Base-by-base conservation (phyloP, 352 stramenopile genomes). In the Paralagenidium karlingii region DNA sequence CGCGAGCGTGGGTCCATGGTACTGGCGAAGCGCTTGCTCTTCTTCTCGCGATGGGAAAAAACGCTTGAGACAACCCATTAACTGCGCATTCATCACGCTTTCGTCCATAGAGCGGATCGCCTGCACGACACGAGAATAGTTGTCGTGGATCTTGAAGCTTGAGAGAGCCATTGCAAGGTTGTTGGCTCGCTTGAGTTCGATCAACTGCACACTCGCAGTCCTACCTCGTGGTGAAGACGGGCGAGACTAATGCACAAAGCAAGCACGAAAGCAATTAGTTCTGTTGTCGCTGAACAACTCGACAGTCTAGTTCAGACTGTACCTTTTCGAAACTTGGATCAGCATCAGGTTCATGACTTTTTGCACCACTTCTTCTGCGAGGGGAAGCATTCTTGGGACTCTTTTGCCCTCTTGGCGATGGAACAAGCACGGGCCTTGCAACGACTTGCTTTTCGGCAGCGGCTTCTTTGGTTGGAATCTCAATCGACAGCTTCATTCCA, bases 141-240 rank as follows among this genome's bases (percentile, higher is more conserved):
- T 55, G 19, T 78, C 58, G 39, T 74, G 53, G 27, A 89, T 74
- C 42, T 85, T 85, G 63, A 86, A 89, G 26, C 63, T 85, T 7
- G 71, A 56, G 8, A 89, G 51, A 19, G 73, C 69, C 24, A 86
- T 57, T 8, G 75, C 64, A 1, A 89, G 40, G 40, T 89, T 89
- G 36, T 89, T 89, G 2, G 71, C 73, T 16, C 73, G 76, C 32
- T 89, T 89, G 20, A 79, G 37, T 8, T 89, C 76, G 21, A 89
- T 68, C 19, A 89, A 40, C 26, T 84, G 74, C 32, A 86, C 63
- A 28, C 66, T 83, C 49, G 79, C 83, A 21, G 65, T 74, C 19
- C 78, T 78, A 12, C 76, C 69, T 13, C 75, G 65, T 19, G 73
- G 71, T 2, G 76, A 89, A 0, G 68, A 82, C 10, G 65, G 63